phyloP scores from a whole-genome alignment of 495 filamentous ascomycete genomes.

The Neurospora sp. region DNA sequence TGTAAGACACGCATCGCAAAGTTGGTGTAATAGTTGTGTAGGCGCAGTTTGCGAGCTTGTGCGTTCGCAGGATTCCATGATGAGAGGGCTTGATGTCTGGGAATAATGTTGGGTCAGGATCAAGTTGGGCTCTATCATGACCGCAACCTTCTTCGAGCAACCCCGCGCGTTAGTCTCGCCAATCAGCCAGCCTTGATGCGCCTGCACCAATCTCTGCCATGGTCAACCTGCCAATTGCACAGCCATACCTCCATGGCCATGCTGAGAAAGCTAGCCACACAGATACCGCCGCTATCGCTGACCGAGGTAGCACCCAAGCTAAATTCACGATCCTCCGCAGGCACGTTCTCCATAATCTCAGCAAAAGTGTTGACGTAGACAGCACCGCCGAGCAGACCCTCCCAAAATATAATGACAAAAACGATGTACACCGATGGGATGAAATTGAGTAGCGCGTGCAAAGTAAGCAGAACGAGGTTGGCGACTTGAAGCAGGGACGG shows the following conservation, averaged over 20 bases:
- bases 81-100: not conserved
- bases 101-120: too few species aligned
- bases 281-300: constrained; percentile 86
- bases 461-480: constrained; percentile 64
- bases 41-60: not conserved
- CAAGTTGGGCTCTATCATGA: too few species aligned
- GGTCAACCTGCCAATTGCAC: constrained; percentile 69
- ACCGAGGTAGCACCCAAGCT: constrained; percentile 82
- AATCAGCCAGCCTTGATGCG: constrained; percentile 26
- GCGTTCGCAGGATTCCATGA: not conserved
- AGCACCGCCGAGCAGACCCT: constrained; percentile 77
- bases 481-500: constrained; percentile 74
- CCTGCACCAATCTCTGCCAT: constrained; percentile 70
- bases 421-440: constrained; percentile 76
- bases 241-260: constrained; percentile 77
- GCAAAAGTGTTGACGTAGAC: constrained; percentile 97
- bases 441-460: constrained; percentile 67
- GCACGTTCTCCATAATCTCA: constrained; percentile 74
- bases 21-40: not conserved
- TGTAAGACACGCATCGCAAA: not conserved
- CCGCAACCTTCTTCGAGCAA: too few species aligned
- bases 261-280: constrained; percentile 74
- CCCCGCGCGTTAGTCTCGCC: not conserved
- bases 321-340: constrained; percentile 73
- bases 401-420: constrained; percentile 87